Evolutionary conservation across 2,329 filamentous ascomycete species (phyloP).

Genomic region (Paramyrothecium sp.): DNA sequence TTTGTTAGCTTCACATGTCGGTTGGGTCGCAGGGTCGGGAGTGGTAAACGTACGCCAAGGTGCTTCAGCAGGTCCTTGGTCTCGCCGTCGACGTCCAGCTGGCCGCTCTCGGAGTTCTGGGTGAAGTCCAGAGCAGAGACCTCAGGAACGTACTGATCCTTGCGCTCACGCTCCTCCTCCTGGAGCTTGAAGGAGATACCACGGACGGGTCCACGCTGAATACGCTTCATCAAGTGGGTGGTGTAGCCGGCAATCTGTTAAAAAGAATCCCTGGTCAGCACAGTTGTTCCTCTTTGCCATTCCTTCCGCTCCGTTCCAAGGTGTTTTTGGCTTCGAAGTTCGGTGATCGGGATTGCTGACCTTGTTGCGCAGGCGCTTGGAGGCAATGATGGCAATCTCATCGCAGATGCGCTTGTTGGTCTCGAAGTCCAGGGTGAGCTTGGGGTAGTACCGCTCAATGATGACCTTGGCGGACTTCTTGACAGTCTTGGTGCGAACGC

Average conservation of each 20-base stretch:
- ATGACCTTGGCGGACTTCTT: slow-evolving; percentile 95
- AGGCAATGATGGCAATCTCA: slow-evolving; percentile 99
- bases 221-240: slow-evolving; percentile 99
- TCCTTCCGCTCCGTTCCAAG: neutral
- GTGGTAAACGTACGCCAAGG: slow-evolving; percentile 77
- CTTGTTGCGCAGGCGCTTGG: slow-evolving; percentile 99
- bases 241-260: slow-evolving; percentile 95
- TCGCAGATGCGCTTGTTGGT: slow-evolving; percentile 99
- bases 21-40: neutral
- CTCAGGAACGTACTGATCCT: slow-evolving; percentile 99
- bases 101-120: slow-evolving; percentile 88
- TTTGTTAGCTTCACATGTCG: slow-evolving; percentile 27
- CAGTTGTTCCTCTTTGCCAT: neutral
- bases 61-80: slow-evolving; percentile 99
- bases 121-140: slow-evolving; percentile 97
- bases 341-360: slow-evolving; percentile 43
- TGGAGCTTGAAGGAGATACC: slow-evolving; percentile 99
- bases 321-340: slow-evolving; percentile 1
- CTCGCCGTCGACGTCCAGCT: slow-evolving; percentile 93
- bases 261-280: slow-evolving; percentile 13
- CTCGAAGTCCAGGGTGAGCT: slow-evolving; percentile 99
- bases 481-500: slow-evolving; percentile 69
- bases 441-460: slow-evolving; percentile 98
- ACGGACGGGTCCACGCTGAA: slow-evolving; percentile 97
- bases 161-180: slow-evolving; percentile 99